Conservation (phyloP, 73 alveolate species). For the Effrenium voratum region DNA sequence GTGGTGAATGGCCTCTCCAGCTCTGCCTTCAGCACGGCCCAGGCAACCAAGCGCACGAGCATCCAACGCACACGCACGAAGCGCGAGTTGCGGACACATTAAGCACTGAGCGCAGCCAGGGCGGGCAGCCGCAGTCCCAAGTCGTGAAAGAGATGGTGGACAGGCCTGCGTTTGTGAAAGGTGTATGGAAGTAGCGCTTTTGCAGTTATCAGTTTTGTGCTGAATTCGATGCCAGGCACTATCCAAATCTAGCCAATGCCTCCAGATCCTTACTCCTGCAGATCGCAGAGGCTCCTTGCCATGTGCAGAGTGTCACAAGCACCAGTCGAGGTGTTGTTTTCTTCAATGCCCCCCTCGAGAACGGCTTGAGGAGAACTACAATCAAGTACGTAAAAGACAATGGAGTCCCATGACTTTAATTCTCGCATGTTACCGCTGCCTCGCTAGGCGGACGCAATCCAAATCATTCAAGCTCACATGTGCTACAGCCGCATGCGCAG, state of each 20-base stretch:
- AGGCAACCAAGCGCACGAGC: neutral
- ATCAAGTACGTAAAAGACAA: too few relatives aligned
- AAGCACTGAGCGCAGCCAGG: too few relatives aligned
- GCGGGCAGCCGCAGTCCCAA: too few relatives aligned
- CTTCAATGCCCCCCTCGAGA: too few relatives aligned
- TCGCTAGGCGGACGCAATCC: slow-evolving; percentile 85
- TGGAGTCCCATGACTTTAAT: too few relatives aligned
- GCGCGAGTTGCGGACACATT: too few relatives aligned
- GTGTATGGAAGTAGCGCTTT: neutral
- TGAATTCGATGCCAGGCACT: slow-evolving; percentile 18
- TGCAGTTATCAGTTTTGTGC: neutral
- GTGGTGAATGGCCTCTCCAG: neutral
- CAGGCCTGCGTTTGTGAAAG: slow-evolving; percentile 1
- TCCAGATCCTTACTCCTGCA: slow-evolving; percentile 39
- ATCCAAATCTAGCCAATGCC: slow-evolving; percentile 42
- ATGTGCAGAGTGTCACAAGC: too few relatives aligned
- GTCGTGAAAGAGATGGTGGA: slow-evolving; percentile 86
- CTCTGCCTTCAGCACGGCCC: slow-evolving; percentile 11
- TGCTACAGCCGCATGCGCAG: neutral
- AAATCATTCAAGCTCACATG: slow-evolving; percentile 56
- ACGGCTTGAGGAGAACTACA: too few relatives aligned
- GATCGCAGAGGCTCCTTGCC: slow-evolving; percentile 58
- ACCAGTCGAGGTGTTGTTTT: too few relatives aligned
- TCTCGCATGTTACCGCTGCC: too few relatives aligned
- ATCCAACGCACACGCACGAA: too few relatives aligned